Base-by-base conservation (phyloP, 2,329 filamentous ascomycete genomes). In the Triangularia verruculosa region DNA sequence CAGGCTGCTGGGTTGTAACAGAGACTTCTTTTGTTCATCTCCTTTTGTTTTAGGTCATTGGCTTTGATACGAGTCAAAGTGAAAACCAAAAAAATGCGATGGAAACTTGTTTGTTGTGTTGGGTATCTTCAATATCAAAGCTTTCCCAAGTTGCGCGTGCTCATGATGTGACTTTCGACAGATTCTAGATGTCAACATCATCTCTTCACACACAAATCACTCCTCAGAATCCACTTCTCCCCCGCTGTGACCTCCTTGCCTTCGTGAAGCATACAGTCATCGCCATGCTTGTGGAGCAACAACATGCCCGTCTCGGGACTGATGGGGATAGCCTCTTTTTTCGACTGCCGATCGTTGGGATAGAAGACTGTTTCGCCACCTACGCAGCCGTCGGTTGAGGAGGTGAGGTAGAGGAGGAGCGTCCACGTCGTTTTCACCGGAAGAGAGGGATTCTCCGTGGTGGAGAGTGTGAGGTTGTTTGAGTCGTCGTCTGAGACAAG, bases 361-460 rank as follows among this genome's bases (percentile, higher is more conserved):
- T 96, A 96, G 76, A 97, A 97, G 30, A 95, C 91, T 0, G 94
- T 97, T 76, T 97, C 92, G 30, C 94, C 94, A 22, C 94, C 94
- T 22, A 85, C 75, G 70, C 93, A 96, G 3, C 90, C 90, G 6
- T 91, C 91, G 1, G 83, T 78, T 2, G 86, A 81, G 0, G 89
- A 92, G 0, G 91, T 95, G 61, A 97, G 83, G 73, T 97, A 98
- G 34, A 97, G 84, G 0, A 97, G 82, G 4, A 97, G 80, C 0
- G 94, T 97, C 93, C 93, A 97, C 0, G 93, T 97, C 4, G 94
- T 97, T 71, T 83, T 88, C 20, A 84, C 88, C 22, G 80, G 79
- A 11, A 77, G 77, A 68, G 13, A 76, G n/a, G 75, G 68, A 9
- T 53, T 66, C 8, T 74, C 74, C 27, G 75, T 73, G 28, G 81